Evolutionary conservation across 768 basidiomycete genomes (phyloP), one percentile per base, ranked within the genome.

Genomic region (Trametopsis cervina): DNA sequence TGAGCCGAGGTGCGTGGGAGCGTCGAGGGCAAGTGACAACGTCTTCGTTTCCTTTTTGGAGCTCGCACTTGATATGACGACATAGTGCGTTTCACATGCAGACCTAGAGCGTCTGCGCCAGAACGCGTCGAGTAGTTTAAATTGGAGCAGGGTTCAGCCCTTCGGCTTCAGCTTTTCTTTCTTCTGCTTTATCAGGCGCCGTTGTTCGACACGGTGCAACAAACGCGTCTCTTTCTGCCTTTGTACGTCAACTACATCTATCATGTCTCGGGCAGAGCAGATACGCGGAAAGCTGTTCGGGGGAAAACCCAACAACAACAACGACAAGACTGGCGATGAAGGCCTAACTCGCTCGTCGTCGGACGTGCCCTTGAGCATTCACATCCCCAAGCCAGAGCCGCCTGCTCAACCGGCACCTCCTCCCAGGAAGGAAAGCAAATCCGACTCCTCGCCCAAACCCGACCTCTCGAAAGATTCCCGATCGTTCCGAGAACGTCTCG

Each of bases 251-350:
- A 15, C 29, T 33, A 33, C 29, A 7, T 27, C 47, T 52, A 51
- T 49, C 57, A 77, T 78, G 76, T 71, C 76, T 21, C 60, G 63
- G 39, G 64, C 71, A 26, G 85, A 77, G 63, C 81, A 78, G 59
- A 75, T 89, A 12, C 89, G 89, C 58, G 79, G 76, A 24, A 88
- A 78, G 66, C 72, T 90, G 33, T 89, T 90, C 61, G 69, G 77
- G 50, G 72, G 72, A 18, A 42, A 22, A 42, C n/a, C 37, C 37
- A 36, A 23, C 22, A 60, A 64, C 44, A 56, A 55, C 23, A 63
- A 58, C 20, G 60, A 59, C 20, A 52, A 56, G 46, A 50, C 47
- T 22, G 47, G 51, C 27, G 56, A 56, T 50, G 37, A 58, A 41
- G 33, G 49, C 54, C 50, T 54, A 25, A 50, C 64, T 38, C 62